Conservation (phyloP, 805 yeast genomes). For the Kazachstania psychrophila region DNA sequence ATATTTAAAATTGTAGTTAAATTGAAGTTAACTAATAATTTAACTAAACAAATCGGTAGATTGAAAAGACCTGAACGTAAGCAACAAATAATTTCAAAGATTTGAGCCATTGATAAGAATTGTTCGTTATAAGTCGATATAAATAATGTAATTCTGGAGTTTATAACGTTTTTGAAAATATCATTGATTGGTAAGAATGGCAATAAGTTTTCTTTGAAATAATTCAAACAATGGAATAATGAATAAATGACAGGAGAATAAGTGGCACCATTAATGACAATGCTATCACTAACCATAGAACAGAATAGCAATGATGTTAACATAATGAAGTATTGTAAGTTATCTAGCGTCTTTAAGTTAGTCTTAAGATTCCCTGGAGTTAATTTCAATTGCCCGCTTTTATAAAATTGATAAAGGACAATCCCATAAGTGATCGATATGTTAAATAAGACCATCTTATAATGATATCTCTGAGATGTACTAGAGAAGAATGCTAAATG, state of each 20-base stretch:
- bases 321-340: conserved; percentile 50
- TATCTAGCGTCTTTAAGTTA: conserved; percentile 37
- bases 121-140: conserved; percentile 35
- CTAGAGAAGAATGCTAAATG: conserved; percentile 36
- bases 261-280: conserved; percentile 39
- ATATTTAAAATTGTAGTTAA: conserved; percentile 28
- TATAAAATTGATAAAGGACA: conserved; percentile 51
- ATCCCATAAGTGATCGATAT: conserved; percentile 53
- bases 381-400: conserved; percentile 32
- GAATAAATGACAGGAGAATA: conserved; percentile 58
- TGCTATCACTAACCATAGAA: conserved; percentile 34
- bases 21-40: conserved; percentile 26
- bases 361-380: conserved; percentile 28
- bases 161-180: conserved; percentile 21
- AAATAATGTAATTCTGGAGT: conserved; percentile 27
- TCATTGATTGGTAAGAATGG: conserved; percentile 37
- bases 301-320: conserved; percentile 34
- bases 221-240: conserved; percentile 53
- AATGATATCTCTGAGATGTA: conserved; percentile 30
- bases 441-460: conserved; percentile 38
- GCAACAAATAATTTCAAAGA: conserved; percentile 38
- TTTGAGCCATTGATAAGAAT: conserved; percentile 37
- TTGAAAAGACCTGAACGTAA: conserved; percentile 32
- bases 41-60: conserved; percentile 35
- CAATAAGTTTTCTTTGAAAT: conserved; percentile 44